phyloP scores from a whole-genome alignment of 805 yeast genomes.

The Candida tallmaniae region DNA sequence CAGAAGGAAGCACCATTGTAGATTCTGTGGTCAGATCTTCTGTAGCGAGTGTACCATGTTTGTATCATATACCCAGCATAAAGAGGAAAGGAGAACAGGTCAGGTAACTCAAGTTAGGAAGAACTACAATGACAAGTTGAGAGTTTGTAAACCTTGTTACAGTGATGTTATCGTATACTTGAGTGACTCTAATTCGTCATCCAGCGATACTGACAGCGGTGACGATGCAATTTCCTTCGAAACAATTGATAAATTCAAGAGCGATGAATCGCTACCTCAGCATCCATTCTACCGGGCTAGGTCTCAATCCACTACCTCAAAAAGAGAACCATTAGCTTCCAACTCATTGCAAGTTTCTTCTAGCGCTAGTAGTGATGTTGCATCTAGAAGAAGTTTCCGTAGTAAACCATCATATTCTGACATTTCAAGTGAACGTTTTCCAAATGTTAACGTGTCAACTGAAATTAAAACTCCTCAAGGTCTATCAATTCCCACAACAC shows the following conservation, averaged over 20 bases:
- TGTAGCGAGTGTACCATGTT: conserved; percentile 79
- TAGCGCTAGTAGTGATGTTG: not conserved
- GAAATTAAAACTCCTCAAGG: conserved; percentile 27
- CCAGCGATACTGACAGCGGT: conserved; percentile 28
- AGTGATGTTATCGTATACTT: conserved; percentile 64
- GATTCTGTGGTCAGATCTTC: conserved; percentile 94
- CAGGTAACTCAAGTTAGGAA: conserved; percentile 20
- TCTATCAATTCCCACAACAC: conserved; percentile 78
- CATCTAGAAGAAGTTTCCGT: not conserved
- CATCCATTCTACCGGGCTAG: conserved; percentile 27
- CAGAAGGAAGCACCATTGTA: conserved; percentile 89
- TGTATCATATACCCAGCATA: conserved; percentile 52
- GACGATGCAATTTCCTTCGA: conserved; percentile 12
- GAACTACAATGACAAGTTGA: conserved; percentile 62
- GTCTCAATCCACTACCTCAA: conserved; percentile 15
- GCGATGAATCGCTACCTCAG: conserved; percentile 18
- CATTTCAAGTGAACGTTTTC: conserved; percentile 1
- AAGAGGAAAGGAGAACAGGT: conserved; percentile 28
- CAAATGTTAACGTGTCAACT: conserved; percentile 3
- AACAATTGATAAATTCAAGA: conserved; percentile 10
- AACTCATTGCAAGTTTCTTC: not conserved
- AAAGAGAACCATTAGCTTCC: conserved; percentile 1
- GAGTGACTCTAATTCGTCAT: conserved; percentile 57
- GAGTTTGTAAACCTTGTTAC: conserved; percentile 76
- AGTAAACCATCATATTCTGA: conserved; percentile 3